Base-by-base conservation (phyloP, 2,329 filamentous ascomycete genomes). In the Scolecobasidium constrictum region DNA sequence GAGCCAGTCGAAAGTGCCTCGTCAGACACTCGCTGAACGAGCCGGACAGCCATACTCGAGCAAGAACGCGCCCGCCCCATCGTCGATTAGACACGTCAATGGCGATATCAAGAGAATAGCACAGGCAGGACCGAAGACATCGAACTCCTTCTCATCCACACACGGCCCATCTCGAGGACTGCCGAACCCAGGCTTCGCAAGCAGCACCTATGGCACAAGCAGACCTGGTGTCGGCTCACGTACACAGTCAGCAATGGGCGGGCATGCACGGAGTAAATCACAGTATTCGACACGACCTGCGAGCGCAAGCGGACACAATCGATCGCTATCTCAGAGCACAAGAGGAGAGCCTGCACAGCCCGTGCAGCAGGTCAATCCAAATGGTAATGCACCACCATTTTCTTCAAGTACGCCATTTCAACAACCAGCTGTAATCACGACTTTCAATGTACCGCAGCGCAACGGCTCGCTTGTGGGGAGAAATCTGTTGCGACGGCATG, bases 21-120 rank as follows among this genome's bases (percentile, higher is more conserved):
- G 69, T 39, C 71, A 69, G 53, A 71, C 70, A n/a, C 58, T 71
- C 11, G 61, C 56, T 41, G 68, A 73, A 46, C 58, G 62, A 43
- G 66, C 64, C 40, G 64, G 60, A 28, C 70, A 75, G 50, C 52
- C 61, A 46, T 70, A 64, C 18, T 19, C 26, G 19, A 34, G 26
- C 12, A 21, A 19, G 15, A 20, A 41, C 15, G 7, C 16, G 22
- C 56, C 64, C 46, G 62, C 66, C 44, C 64, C 63, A 26, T 58
- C 60, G 39, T 66, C 59, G 43, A 55, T 60, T 44, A 67, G 66
- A 49, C 58, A 64, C 31, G 56, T 59, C 38, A 57, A 55, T 42
- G 47, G 48, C 42, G 55, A 57, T 26, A 56, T 73, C 46, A 68
- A 54, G 67, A 65, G 38, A 61, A 31, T n/a, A 31, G 26, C 26